Conservation (phyloP, 768 basidiomycete species). For the Boletus coccyginus region DNA sequence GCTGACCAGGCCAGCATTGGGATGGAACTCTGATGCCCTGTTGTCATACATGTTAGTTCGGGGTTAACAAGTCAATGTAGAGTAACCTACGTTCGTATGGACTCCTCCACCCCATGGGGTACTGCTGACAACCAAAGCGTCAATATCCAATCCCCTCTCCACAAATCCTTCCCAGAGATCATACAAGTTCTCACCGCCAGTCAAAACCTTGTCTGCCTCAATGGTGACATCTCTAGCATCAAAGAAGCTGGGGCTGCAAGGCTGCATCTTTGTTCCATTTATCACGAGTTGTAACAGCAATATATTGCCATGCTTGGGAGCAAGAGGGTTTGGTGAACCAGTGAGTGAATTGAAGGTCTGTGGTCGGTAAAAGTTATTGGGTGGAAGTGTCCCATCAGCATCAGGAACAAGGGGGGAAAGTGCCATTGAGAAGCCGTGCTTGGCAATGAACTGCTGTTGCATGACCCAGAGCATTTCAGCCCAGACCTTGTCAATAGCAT, state of each 20-base stretch:
- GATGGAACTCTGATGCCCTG: constrained; percentile 43
- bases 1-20: constrained; percentile 33
- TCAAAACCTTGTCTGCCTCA: constrained; percentile 85
- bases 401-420: constrained; percentile 79
- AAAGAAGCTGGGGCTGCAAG: constrained; percentile 88
- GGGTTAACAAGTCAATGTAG: neutral
- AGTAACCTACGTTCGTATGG: constrained; percentile 53
- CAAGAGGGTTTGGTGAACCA: constrained; percentile 42
- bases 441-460: constrained; percentile 67
- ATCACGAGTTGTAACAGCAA: constrained; percentile 81
- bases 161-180: constrained; percentile 84
- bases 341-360: constrained; percentile 31
- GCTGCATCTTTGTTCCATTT: constrained; percentile 93
- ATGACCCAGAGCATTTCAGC: constrained; percentile 87
- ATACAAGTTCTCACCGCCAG: constrained; percentile 92
- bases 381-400: constrained; percentile 60
- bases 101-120: constrained; percentile 95
- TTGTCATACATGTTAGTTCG: neutral
- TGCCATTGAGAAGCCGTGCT: constrained; percentile 75
- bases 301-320: constrained; percentile 92
- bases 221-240: constrained; percentile 88
- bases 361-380: constrained; percentile 67
- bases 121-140: constrained; percentile 68
- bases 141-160: constrained; percentile 72
- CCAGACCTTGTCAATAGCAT: constrained; percentile 94